Evolutionary conservation across 1,284 basidiomycete species (phyloP).

Genomic region (Thecaphora thlaspeos): DNA sequence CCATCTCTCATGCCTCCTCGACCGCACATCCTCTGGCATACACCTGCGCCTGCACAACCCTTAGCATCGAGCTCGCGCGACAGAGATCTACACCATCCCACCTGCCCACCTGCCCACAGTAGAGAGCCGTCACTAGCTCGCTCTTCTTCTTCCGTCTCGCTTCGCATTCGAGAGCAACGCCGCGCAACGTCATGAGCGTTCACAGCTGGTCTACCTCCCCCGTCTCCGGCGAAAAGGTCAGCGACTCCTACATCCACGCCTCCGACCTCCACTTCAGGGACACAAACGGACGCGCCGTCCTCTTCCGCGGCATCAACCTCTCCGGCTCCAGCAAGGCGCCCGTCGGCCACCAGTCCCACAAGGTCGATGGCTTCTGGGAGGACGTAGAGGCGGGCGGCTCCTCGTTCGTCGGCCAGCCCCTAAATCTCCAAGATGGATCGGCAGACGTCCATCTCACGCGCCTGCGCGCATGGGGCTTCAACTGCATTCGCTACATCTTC

Average conservation of each 20-base stretch:
- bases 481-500: conserved; percentile 84
- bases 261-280: conserved; percentile 72
- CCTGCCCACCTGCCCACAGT: too few relatives aligned
- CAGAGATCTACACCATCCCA: too few relatives aligned
- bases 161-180: too few relatives aligned
- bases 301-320: conserved; percentile 89
- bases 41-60: too few relatives aligned
- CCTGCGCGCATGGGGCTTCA: conserved; percentile 89
- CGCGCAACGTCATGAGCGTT: too few relatives aligned
- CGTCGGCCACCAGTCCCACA: conserved; percentile 66
- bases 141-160: too few relatives aligned
- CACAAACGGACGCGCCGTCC: conserved; percentile 73
- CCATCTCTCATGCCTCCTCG: too few relatives aligned
- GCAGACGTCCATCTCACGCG: conserved; percentile 85
- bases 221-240: conserved; percentile 24
- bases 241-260: conserved; percentile 42
- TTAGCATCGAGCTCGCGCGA: too few relatives aligned
- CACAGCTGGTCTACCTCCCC: conserved; percentile 9
- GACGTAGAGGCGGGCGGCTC: conserved; percentile 72
- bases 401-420: conserved; percentile 73
- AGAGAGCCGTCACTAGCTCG: too few relatives aligned
- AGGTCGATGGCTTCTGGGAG: conserved; percentile 82
- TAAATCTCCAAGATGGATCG: conserved; percentile 74
- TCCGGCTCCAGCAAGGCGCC: conserved; percentile 85
- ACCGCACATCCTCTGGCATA: too few relatives aligned